A percentile compares a stretch with the other conserved stretches of the same genome.
Evolutionary conservation across 768 basidiomycete genomes (phyloP).

Genomic region (Lactarius trivialis): DNA sequence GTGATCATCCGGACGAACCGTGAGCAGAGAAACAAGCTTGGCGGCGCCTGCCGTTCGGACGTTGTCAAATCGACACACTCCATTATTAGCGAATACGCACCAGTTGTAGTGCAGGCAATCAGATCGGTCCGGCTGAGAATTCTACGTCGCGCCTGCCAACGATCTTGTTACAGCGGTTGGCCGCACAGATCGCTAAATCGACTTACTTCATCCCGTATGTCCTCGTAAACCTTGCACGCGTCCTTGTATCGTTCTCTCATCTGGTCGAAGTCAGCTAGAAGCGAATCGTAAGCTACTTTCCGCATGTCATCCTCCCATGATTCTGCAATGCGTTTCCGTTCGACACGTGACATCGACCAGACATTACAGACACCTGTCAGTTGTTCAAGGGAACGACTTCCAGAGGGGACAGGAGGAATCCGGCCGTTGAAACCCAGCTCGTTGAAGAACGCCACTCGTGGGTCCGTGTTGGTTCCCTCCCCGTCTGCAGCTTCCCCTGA

Average conservation of each 20-base stretch:
- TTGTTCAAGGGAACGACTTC: constrained; percentile 35
- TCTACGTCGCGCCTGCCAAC: constrained; percentile 44
- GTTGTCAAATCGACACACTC: neutral
- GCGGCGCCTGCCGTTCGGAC: constrained; percentile 48
- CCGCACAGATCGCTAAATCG: neutral
- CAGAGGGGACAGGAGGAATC: constrained; percentile 36
- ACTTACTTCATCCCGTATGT: constrained; percentile 49
- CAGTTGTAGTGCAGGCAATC: constrained; percentile 74
- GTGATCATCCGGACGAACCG: constrained; percentile 32
- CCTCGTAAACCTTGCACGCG: constrained; percentile 32
- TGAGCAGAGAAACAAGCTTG: constrained; percentile 52
- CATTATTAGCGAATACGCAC: constrained; percentile 30
- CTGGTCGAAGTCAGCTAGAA: constrained; percentile 39
- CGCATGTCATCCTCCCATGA: constrained; percentile 46
- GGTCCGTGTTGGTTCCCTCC: neutral
- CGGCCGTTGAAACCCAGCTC: constrained; percentile 30
- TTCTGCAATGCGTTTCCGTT: constrained; percentile 40
- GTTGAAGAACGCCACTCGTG: constrained; percentile 31
- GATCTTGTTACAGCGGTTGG: neutral
- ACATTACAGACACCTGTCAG: constrained; percentile 32
- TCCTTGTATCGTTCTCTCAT: constrained; percentile 39
- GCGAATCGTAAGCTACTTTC: constrained; percentile 26
- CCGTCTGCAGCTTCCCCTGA: neutral
- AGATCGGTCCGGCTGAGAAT: constrained; percentile 52
- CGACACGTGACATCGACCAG: constrained; percentile 49